phyloP scores from a whole-genome alignment of 495 filamentous ascomycete species.

The Neurospora sp. region DNA sequence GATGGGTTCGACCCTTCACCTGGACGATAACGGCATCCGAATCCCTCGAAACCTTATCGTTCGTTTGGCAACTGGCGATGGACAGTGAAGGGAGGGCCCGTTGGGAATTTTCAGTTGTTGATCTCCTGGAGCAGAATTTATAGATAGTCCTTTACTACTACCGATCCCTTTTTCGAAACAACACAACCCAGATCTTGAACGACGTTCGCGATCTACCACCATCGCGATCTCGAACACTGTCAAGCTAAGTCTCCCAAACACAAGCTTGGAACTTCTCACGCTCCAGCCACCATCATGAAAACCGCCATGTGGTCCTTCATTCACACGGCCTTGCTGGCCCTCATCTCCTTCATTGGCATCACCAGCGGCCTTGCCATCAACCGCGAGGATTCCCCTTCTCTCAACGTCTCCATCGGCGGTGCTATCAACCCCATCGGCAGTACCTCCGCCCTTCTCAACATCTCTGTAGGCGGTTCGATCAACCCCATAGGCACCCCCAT shows the following conservation, averaged over 20 bases:
- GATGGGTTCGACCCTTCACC: not conserved
- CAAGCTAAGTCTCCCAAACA: too few species aligned
- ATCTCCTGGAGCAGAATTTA: not conserved
- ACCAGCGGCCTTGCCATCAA: not conserved
- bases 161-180: not conserved
- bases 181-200: not conserved
- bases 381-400: too few species aligned
- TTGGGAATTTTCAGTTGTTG: not conserved
- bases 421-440: too few species aligned
- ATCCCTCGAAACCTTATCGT: not conserved
- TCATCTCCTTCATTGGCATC: rapidly evolving
- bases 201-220: too few species aligned
- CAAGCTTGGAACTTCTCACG: not conserved
- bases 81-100: not conserved
- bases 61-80: not conserved
- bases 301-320: not conserved
- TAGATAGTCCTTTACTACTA: not conserved
- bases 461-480: too few species aligned
- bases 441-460: too few species aligned
- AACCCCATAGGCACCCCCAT: too few species aligned
- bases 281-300: not conserved
- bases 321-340: not conserved
- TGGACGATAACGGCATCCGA: not conserved
- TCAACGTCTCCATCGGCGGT: too few species aligned
- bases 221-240: too few species aligned